Evolutionary conservation across 371 early-diverging fungal species (phyloP), one percentile per base, ranked within the genome.

Genomic region (Mortierella sp.): DNA sequence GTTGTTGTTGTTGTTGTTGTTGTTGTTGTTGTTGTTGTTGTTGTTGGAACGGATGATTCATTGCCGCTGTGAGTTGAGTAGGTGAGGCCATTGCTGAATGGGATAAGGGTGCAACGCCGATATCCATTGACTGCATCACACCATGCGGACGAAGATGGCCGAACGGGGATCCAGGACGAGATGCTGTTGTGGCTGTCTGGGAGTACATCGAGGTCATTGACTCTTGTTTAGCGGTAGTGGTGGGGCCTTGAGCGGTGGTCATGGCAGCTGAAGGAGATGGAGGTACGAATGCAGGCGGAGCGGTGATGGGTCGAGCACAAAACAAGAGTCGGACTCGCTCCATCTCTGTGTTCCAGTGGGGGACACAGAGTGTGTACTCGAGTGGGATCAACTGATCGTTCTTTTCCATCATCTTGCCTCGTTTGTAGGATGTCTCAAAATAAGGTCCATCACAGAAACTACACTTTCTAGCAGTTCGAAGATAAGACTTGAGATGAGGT

Each of bases 381-480:
- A 93, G 74, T 0, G 93, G 93, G 12, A 93, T 82, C 14, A 83
- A 79, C 15, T 70, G 60, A 2, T 86, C 86, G 19, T 83, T 83
- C 57, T 90, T 89, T 55, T 90, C 90, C 25, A 94, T 84, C 16
- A 91, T 81, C 57, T 90, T 82, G 25, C 87, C 84, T 6, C 94
- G 86, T 7, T 80, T 82, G 18, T 86, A 85, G 69, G 65, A 89
- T 2, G 84, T 81, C 26, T 94, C 91, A 81, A 96, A 95, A 67
- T 87, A 93, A 1, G 98, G 96, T 0, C 96, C 96, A 26, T 83
- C 81, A 76, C 98, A 98, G 77, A 91, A 94, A 9, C 93, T 86
- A 76, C 98, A 98, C 37, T 75, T 80, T 59, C 92, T 84, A 1
- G 86, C 88, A 6, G 85, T 82, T 15, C 83, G 79, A 16, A 96